These are phyloP conservation scores for Phytophthora constricta DNA, from an alignment of 352 stramenopile genomes.

Conservation along the genomic window DNA sequence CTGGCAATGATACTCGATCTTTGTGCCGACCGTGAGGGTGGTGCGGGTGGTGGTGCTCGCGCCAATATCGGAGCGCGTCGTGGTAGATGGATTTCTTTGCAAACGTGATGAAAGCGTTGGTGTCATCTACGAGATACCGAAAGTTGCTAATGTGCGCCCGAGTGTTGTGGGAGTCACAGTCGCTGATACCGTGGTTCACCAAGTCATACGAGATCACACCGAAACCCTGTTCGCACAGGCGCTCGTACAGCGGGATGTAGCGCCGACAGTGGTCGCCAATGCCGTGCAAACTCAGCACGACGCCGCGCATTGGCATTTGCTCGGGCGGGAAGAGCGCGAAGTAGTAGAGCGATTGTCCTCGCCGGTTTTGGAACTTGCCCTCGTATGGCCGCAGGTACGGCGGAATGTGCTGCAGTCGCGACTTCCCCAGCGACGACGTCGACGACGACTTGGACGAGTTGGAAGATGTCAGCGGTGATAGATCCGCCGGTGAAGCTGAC, in stretches of 20 bases:
- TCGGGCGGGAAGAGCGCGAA: conserved; percentile 49
- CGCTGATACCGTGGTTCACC: conserved; percentile 54
- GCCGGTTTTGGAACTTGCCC: conserved; percentile 48
- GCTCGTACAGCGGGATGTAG: conserved; percentile 54
- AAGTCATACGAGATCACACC: conserved; percentile 64
- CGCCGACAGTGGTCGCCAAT: conserved; percentile 60
- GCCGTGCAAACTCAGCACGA: conserved; percentile 63
- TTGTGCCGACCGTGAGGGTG: conserved; percentile 32
- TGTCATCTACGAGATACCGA: conserved; percentile 43
- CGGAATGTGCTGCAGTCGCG: conserved; percentile 23
- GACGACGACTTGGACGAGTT: conserved; percentile 22
- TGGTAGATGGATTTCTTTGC: conserved; percentile 33
- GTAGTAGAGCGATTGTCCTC: conserved; percentile 55
- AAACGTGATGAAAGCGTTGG: conserved; percentile 45
- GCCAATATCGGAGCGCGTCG: conserved; percentile 33
- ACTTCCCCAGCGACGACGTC: conserved; percentile 19
- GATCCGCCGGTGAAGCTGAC: conserved; percentile 21
- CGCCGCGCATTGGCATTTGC: conserved; percentile 37
- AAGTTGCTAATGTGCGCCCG: conserved; percentile 41
- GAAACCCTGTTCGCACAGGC: conserved; percentile 48
- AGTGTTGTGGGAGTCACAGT: conserved; percentile 37
- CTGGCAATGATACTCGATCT: conserved; percentile 10
- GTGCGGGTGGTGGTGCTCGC: conserved; percentile 35
- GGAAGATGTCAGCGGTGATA: conserved; percentile 20
- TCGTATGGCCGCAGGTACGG: conserved; percentile 34